Evolutionary conservation across 164 flowering plant genomes (phyloP), one percentile per base, ranked within the genome.

Genomic region (Magnolia officinalis): DNA sequence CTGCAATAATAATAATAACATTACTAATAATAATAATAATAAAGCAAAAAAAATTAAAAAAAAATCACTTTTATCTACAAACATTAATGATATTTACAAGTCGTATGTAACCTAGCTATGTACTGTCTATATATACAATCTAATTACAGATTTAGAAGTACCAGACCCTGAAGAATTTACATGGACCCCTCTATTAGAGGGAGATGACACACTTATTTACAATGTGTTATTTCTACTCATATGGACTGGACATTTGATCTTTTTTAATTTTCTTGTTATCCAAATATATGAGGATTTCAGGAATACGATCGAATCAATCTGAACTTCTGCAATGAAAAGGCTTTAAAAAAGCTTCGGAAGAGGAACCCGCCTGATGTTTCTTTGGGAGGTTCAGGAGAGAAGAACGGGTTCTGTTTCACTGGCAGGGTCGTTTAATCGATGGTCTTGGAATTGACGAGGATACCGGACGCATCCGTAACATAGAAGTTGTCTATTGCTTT

Each of bases 391-490:
- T 82, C 72, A 37, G 87, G 73, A 9, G 83, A 68, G 63, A 70
- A 61, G 58, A 29, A 72, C 31, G 80, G 55, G 78, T 81, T 82
- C 72, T 79, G 74, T 79, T 90, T 93, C 76, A 95, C 97, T 64
- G 80, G 78, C 76, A 92, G 78, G 20, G 68, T 66, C 51, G 81
- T 77, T 63, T 83, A 89, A 19, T 92, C 96, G 16, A 95, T 78
- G 19, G 85, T 86, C 85, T 86, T 88, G 55, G 89, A 79, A 51
- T 91, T 92, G 11, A 92, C 95, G 0, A 95, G 89, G 80, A 80
- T 86, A 26, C 98, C 98, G 29, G 88, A 79, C 74, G 86, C 90
- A 77, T 92, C 97, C 6, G 90, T 87, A 63, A 93, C 95, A 74
- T 90, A 87, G 82, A 93, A 95, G 0, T 85, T 92, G 82, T 90